These are phyloP conservation scores for Aspergillus kassunensis DNA, from an alignment of 495 filamentous ascomycete species.

Conservation along the genomic window DNA sequence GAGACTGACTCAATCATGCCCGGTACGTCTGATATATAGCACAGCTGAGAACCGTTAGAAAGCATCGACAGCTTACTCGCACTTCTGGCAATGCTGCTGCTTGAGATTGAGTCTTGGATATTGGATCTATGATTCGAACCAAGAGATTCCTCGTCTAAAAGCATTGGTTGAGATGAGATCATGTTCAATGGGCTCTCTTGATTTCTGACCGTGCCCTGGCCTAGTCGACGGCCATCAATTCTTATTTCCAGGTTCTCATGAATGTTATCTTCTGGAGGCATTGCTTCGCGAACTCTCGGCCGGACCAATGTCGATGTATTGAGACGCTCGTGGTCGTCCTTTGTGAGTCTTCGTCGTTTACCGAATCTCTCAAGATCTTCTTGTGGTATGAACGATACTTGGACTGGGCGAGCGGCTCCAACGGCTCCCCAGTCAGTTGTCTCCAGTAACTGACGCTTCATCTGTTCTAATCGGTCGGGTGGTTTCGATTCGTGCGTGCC, in stretches of 20 bases:
- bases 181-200: conserved; percentile 1
- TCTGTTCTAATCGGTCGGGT: conserved; percentile 14
- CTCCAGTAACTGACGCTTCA: conserved; percentile 34
- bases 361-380: conserved; percentile 35
- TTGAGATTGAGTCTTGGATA: neutral
- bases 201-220: neutral
- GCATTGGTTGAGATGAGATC: conserved; percentile 35
- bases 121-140: neutral
- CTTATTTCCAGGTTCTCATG: conserved; percentile 23
- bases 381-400: conserved; percentile 26
- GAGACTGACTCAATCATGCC: neutral
- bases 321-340: conserved; percentile 26
- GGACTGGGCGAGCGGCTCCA: conserved; percentile 29
- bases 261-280: conserved; percentile 8
- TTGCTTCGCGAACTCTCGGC: neutral
- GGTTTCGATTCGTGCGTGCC: neutral
- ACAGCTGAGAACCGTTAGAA: neutral
- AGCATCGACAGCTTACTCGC: neutral
- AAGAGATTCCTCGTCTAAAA: conserved; percentile 24
- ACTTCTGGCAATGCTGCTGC: neutral
- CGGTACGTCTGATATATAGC: neutral
- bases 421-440: conserved; percentile 36
- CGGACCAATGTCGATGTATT: conserved; percentile 8
- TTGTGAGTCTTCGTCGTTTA: conserved; percentile 36
- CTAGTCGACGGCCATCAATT: conserved; percentile 23